Percentiles rank a stretch among this genome's conserved stretches.
phyloP scores from a whole-genome alignment of 257 asterid species.

The Solanum medicagineum region DNA sequence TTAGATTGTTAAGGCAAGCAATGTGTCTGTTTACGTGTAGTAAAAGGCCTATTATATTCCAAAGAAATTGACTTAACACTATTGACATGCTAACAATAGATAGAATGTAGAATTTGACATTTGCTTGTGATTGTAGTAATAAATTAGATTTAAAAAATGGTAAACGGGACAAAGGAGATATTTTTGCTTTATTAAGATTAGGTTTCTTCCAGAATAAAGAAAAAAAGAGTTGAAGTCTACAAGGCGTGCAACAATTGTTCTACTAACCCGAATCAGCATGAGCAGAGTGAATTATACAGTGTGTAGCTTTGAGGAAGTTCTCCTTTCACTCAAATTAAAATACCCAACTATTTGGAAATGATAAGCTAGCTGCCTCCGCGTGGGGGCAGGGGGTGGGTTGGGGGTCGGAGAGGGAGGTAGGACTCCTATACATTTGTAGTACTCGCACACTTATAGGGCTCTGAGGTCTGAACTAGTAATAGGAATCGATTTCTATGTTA shows the following conservation, averaged over 20 bases:
- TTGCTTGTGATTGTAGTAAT: neutral
- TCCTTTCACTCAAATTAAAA: too few relatives aligned
- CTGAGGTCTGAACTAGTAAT: too few relatives aligned
- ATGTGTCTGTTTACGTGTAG: neutral
- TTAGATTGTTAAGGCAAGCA: neutral
- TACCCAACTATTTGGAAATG: too few relatives aligned
- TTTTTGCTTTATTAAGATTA: neutral
- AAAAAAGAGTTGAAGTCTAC: neutral
- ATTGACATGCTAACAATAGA: neutral
- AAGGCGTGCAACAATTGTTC: neutral
- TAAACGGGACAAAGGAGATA: neutral
- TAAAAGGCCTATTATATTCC: neutral
- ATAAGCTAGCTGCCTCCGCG: too few relatives aligned
- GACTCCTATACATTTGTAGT: too few relatives aligned
- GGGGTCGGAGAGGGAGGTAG: too few relatives aligned
- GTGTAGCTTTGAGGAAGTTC: too few relatives aligned
- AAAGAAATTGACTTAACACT: neutral
- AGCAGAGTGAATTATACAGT: too few relatives aligned
- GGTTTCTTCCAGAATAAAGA: neutral
- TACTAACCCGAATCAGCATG: neutral
- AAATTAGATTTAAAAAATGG: neutral
- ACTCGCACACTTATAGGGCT: too few relatives aligned
- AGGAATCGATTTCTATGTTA: too few relatives aligned
- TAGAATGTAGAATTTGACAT: neutral
- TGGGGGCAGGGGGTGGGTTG: too few relatives aligned